Evolutionary conservation across 2,329 filamentous ascomycete species (phyloP).

Genomic region (Corinectria fuckeliana): DNA sequence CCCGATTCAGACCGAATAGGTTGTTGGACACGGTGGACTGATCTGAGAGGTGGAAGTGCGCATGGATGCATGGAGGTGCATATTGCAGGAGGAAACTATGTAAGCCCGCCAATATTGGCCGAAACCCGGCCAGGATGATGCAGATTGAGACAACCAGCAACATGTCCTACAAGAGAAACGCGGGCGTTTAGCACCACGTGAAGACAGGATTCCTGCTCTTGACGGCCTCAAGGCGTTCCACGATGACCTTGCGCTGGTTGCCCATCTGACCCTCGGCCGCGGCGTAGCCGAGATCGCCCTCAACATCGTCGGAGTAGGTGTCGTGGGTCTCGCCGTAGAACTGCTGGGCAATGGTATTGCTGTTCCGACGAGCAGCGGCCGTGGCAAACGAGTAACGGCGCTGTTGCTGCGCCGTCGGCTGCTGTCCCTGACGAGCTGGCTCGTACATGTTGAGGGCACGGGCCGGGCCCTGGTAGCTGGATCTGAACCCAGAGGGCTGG

Average conservation of each 20-base stretch:
- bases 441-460: conserved; percentile 53
- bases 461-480: conserved; percentile 51
- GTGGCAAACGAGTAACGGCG: conserved; percentile 62
- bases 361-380: conserved; percentile 53
- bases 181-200: conserved; percentile 81
- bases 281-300: conserved; percentile 93
- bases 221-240: conserved; percentile 93
- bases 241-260: conserved; percentile 91
- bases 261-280: conserved; percentile 94
- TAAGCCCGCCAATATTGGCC: neutral
- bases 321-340: conserved; percentile 61
- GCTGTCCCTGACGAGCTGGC: conserved; percentile 49
- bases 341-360: conserved; percentile 59
- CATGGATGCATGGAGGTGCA: neutral
- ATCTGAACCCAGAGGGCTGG: conserved; percentile 29
- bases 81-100: neutral
- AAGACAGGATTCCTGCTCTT: conserved; percentile 96
- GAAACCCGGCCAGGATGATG: neutral
- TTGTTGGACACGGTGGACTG: neutral
- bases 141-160: conserved; percentile 5
- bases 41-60: neutral
- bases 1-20: neutral
- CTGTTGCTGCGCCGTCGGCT: conserved; percentile 50
- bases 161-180: neutral
- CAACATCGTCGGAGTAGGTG: conserved; percentile 75